Evolutionary conservation across 2,329 filamentous ascomycete genomes (phyloP).

Genomic region (Reticulascus tulasneorum): DNA sequence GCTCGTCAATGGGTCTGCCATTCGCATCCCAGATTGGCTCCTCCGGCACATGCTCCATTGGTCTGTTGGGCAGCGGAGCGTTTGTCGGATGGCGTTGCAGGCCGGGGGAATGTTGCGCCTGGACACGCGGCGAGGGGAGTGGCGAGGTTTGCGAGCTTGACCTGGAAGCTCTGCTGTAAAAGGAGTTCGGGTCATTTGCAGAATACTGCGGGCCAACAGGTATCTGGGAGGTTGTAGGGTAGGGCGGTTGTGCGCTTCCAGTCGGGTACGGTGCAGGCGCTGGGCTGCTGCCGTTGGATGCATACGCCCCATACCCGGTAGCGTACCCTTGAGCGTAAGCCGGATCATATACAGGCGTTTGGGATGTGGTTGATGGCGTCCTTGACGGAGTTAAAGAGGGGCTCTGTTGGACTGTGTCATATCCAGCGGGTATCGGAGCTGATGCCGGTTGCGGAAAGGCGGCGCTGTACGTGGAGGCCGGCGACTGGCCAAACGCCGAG

Average conservation of each 20-base stretch:
- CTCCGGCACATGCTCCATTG: conserved; percentile 40
- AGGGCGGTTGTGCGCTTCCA: conserved; percentile 40
- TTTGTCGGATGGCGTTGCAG: conserved; percentile 56
- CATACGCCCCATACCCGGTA: conserved; percentile 28
- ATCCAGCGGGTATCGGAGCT: background rate
- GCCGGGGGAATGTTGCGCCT: conserved; percentile 39
- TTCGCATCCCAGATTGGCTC: conserved; percentile 37
- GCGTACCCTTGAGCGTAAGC: conserved; percentile 16
- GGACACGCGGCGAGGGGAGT: conserved; percentile 38
- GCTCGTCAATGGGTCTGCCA: conserved; percentile 24
- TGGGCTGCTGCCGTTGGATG: conserved; percentile 35
- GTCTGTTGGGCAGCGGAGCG: conserved; percentile 54
- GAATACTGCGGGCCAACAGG: conserved; percentile 49
- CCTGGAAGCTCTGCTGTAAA: conserved; percentile 39
- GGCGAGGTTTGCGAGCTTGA: conserved; percentile 49
- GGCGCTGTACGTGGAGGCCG: conserved; percentile 27
- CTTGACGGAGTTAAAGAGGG: conserved; percentile 24
- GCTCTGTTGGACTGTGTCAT: conserved; percentile 11
- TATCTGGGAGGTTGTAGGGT: conserved; percentile 49
- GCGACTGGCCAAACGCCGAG: conserved; percentile 31
- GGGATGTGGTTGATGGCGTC: conserved; percentile 23
- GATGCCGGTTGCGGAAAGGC: conserved; percentile 7
- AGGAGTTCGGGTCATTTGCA: conserved; percentile 43
- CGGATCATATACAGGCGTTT: conserved; percentile 31
- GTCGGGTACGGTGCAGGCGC: conserved; percentile 32